These are phyloP conservation scores for Lithospermum erythrorhizon DNA, from an alignment of 257 asterid species.

Conservation along the genomic window DNA sequence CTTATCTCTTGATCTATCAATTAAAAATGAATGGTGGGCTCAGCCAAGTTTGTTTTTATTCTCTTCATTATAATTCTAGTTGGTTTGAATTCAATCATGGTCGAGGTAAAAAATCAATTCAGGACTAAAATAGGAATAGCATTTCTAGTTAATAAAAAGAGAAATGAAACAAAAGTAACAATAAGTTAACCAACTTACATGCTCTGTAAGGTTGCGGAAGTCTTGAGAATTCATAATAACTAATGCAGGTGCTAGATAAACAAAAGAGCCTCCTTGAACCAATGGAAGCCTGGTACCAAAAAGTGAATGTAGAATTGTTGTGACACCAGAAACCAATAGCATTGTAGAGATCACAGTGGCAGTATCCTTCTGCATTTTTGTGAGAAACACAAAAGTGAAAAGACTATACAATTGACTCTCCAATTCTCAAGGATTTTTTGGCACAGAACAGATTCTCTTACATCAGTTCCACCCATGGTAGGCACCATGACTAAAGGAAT, in stretches of 20 bases:
- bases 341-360: conserved; percentile 86
- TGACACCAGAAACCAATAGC: conserved; percentile 79
- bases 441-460: conserved; percentile 31
- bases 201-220: conserved; percentile 72
- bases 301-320: conserved; percentile 64
- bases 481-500: conserved; percentile 81
- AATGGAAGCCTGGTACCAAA: conserved; percentile 91
- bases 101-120: background rate
- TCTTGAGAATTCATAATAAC: conserved; percentile 84
- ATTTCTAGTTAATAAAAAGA: background rate
- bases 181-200: conserved; percentile 40
- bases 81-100: background rate
- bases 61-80: background rate
- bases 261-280: conserved; percentile 98
- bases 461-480: conserved; percentile 96
- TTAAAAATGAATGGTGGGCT: background rate
- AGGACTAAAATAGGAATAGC: background rate
- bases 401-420: background rate
- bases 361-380: conserved; percentile 69
- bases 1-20: background rate
- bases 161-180: background rate
- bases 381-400: conserved; percentile 10
- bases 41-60: background rate
- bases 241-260: conserved; percentile 89
- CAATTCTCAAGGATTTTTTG: background rate